Base-by-base conservation (phyloP, 306 rosid genomes). In the Casuarina equisetifolia region DNA sequence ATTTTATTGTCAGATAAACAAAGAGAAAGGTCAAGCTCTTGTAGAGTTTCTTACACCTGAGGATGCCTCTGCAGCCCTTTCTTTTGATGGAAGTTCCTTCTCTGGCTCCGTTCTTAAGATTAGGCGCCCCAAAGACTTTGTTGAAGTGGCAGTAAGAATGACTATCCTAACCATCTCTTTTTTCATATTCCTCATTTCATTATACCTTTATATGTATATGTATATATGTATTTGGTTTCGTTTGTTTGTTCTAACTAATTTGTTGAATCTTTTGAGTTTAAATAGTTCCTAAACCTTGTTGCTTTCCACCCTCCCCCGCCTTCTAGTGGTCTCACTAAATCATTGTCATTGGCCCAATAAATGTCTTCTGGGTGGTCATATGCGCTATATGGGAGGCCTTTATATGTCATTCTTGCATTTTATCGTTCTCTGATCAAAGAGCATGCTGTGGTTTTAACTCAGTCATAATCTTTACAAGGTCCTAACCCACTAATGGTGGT, bases 31-130 rank as follows among this genome's bases (percentile, higher is more conserved):
- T 17, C 99, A 92, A 84, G 99, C 99, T 49, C 89, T 88, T 77
- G 89, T 91, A 46, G 99, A 96, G 72, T 96, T 96, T 86, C 96
- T 96, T 76, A 96, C 98, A 9, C 90, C 93, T 32, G 96, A 91
- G 87, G 92, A 92, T 83, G 99, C 99, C 58, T 85, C 90, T 68
- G 85, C 91, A 36, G 98, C 99, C 67, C 94, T 96, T 84, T 86
- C 93, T 76, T 92, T 96, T 88, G 96, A 91, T 81, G 97, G 94
- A 16, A 80, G 81, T 77, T 82, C 80, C 69, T 80, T 92, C 70
- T 84, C 85, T 82, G 99, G 97, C 72, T 88, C 91, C 50, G 73
- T 20, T 79, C 81, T 96, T 63, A 92, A 85, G 88, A 80, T 96
- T 76, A 88, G 94, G 82, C 97, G 99, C 19, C 97, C 99, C 70